Evolutionary conservation across 1,284 basidiomycete species (phyloP).

Genomic region (Bondarzewia mesenterica): DNA sequence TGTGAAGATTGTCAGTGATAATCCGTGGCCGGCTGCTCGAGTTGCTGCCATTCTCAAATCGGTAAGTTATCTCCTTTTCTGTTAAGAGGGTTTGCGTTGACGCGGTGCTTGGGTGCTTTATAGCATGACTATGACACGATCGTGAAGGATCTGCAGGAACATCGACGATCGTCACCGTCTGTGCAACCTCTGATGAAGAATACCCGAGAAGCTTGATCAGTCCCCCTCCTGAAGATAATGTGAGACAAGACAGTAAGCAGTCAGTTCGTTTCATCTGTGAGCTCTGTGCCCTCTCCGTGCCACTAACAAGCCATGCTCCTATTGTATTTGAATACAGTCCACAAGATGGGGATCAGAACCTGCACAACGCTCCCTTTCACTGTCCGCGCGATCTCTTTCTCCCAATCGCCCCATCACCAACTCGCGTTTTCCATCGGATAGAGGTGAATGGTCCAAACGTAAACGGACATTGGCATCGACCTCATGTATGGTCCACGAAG

Average conservation of each 20-base stretch:
- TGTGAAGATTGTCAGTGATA: constrained; percentile 73
- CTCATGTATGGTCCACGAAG: background rate
- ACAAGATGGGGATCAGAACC: constrained; percentile 12
- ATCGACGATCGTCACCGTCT: constrained; percentile 17
- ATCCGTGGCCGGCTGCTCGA: constrained; percentile 76
- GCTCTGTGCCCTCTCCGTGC: background rate
- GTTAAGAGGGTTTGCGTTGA: background rate
- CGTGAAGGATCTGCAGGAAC: constrained; percentile 41
- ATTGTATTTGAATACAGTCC: background rate
- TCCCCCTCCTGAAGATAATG: constrained; percentile 36
- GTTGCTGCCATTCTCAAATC: constrained; percentile 87
- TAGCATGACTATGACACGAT: constrained; percentile 83
- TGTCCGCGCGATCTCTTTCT: constrained; percentile 8
- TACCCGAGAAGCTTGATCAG: constrained; percentile 32
- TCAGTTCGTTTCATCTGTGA: constrained; percentile 13
- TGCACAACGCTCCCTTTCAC: constrained; percentile 12
- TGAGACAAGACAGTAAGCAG: constrained; percentile 16
- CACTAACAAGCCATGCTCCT: background rate
- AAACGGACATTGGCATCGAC: background rate
- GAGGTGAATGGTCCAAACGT: background rate
- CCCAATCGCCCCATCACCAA: background rate
- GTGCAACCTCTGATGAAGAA: constrained; percentile 27
- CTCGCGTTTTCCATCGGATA: background rate
- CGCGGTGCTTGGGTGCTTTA: background rate
- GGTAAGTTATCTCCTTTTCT: constrained; percentile 30